A percentile compares a stretch with the other conserved stretches of the same genome.
Evolutionary conservation across 1,284 basidiomycete genomes (phyloP).

Genomic region (Neolentinus lepideus): DNA sequence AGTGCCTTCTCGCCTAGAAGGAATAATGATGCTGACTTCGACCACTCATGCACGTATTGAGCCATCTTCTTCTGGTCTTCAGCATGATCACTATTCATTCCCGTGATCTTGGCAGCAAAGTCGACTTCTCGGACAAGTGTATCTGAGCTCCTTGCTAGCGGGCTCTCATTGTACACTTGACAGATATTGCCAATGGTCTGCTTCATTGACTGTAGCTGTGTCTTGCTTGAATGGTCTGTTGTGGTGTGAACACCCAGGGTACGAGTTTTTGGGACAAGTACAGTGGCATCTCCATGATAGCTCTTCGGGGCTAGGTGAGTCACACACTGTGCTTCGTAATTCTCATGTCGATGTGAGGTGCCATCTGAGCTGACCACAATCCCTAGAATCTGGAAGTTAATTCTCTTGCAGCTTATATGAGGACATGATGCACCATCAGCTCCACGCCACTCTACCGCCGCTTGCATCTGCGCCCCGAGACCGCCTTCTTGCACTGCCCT

Average conservation of each 20-base stretch:
- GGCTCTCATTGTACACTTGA: conserved; percentile 10
- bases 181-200: conserved; percentile 11
- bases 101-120: conserved; percentile 13
- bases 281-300: background rate
- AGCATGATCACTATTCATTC: conserved; percentile 13
- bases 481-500: conserved; percentile 12
- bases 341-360: conserved; percentile 14
- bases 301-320: background rate
- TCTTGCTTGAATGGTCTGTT: conserved; percentile 18
- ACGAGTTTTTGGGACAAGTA: background rate
- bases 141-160: conserved; percentile 1
- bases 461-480: conserved; percentile 13
- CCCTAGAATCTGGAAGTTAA: background rate
- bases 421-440: conserved; percentile 6
- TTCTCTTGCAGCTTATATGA: no score
- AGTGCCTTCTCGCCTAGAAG: conserved; percentile 12
- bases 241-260: conserved; percentile 14
- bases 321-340: conserved; percentile 12
- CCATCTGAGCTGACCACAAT: conserved; percentile 17
- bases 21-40: conserved; percentile 2
- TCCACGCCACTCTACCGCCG: conserved; percentile 10
- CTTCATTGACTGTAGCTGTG: conserved; percentile 17
- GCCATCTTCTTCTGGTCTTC: conserved; percentile 12
- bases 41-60: conserved; percentile 10
- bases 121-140: conserved; percentile 7